A percentile compares a stretch with the other conserved stretches of the same genome.
These are phyloP conservation scores for Mucor plumbeus DNA, from an alignment of 371 early-diverging fungal species.

Conservation along the genomic window DNA sequence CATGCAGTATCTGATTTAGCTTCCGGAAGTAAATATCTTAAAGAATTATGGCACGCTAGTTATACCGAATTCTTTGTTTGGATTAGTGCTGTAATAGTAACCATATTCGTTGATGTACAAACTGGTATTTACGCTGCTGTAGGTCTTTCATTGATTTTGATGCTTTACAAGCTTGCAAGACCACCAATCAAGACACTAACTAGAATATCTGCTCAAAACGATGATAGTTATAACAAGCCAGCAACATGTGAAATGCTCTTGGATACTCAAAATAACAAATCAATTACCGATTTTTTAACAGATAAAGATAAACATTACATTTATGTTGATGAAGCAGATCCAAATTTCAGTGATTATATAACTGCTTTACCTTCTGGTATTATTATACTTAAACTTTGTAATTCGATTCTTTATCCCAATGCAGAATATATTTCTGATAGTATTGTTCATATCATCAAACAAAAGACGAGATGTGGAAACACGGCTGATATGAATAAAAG, in stretches of 20 bases:
- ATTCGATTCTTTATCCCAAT: conserved; percentile 27
- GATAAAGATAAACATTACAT: conserved; percentile 15
- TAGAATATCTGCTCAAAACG: conserved; percentile 14
- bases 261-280: conserved; percentile 46
- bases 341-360: conserved; percentile 11
- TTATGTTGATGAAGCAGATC: conserved; percentile 27
- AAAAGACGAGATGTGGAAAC: conserved; percentile 18
- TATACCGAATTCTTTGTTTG: conserved; percentile 59
- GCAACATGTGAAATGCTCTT: conserved; percentile 23
- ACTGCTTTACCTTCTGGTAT: conserved; percentile 14
- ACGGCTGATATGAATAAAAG: conserved; percentile 10
- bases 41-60: conserved; percentile 45
- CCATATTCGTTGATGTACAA: conserved; percentile 68
- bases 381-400: conserved; percentile 17
- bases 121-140: conserved; percentile 67
- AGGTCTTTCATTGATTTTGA: conserved; percentile 56
- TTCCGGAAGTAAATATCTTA: conserved; percentile 34
- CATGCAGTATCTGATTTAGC: conserved; percentile 68
- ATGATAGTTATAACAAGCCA: background rate
- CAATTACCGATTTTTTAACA: conserved; percentile 22
- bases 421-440: conserved; percentile 27
- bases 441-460: conserved; percentile 17
- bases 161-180: conserved; percentile 67
- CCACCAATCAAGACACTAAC: conserved; percentile 48
- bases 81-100: conserved; percentile 59